Conservation (phyloP, 192 early-diverging fungal species). For the Backusella luteola region DNA sequence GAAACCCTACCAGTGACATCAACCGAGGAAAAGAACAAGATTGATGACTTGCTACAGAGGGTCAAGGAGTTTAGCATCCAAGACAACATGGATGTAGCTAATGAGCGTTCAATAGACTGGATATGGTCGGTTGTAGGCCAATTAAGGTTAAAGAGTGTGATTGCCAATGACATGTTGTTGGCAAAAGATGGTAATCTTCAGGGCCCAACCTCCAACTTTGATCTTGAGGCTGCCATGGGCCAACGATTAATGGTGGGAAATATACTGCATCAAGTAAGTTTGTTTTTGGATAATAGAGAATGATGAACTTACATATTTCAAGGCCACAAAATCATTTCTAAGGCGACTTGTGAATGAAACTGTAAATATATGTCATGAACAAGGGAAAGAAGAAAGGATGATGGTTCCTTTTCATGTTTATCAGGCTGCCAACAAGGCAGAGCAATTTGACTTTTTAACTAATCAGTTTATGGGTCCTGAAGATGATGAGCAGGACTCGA, state of each 20-base stretch:
- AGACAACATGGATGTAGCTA: neutral
- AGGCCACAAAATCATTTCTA: constrained; percentile 51
- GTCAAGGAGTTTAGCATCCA: neutral
- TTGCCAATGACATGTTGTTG: constrained; percentile 33
- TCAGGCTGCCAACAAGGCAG: constrained; percentile 41
- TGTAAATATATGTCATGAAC: constrained; percentile 35
- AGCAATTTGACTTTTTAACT: constrained; percentile 50
- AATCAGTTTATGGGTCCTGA: constrained; percentile 34
- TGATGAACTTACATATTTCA: neutral
- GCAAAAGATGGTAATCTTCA: constrained; percentile 19
- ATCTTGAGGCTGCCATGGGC: constrained; percentile 37
- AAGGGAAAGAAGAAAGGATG: constrained; percentile 38
- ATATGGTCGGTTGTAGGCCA: constrained; percentile 39
- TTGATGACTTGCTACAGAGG: neutral
- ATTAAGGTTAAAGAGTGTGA: constrained; percentile 28
- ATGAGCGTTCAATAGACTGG: constrained; percentile 41
- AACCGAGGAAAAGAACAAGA: neutral
- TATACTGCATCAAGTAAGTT: constrained; percentile 37
- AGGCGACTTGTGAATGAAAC: constrained; percentile 40
- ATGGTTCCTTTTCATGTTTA: constrained; percentile 55
- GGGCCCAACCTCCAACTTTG: neutral
- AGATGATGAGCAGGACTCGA: neutral
- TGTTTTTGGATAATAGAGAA: neutral
- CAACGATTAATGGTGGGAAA: constrained; percentile 49
- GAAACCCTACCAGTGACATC: neutral